Evolutionary conservation across 495 filamentous ascomycete species (phyloP).

Genomic region (Stereocaulon alpinum): DNA sequence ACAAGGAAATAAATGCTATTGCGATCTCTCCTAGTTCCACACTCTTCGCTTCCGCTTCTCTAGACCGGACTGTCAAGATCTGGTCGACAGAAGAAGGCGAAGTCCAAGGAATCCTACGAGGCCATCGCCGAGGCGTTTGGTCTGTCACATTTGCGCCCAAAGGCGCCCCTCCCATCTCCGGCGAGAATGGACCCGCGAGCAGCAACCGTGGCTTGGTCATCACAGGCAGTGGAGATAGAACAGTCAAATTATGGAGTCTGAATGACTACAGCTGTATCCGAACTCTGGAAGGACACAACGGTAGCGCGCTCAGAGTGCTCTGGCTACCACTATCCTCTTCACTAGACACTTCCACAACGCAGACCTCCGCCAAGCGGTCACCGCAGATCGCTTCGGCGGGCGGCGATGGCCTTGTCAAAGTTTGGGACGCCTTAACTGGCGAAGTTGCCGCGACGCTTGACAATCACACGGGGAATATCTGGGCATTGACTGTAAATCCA

Average conservation of each 20-base stretch:
- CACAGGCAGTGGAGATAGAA: constrained; percentile 90
- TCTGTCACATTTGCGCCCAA: constrained; percentile 78
- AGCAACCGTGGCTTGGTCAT: constrained; percentile 61
- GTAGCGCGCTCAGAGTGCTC: constrained; percentile 84
- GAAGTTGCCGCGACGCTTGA: constrained; percentile 82
- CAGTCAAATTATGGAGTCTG: constrained; percentile 89
- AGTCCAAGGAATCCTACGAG: constrained; percentile 75
- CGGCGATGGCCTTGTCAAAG: constrained; percentile 91
- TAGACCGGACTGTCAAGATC: constrained; percentile 94
- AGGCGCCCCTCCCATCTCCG: constrained; percentile 60
- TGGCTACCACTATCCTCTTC: constrained; percentile 60
- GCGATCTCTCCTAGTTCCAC: constrained; percentile 58
- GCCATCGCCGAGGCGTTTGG: constrained; percentile 92
- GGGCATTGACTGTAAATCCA: constrained; percentile 70
- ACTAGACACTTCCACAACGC: constrained; percentile 21
- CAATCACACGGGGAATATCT: constrained; percentile 90
- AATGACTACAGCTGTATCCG: constrained; percentile 85
- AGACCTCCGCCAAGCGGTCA: constrained; percentile 29
- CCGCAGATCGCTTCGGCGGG: constrained; percentile 73
- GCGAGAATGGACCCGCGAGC: constrained; percentile 52
- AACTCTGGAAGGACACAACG: constrained; percentile 92
- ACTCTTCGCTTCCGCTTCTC: constrained; percentile 88
- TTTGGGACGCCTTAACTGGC: constrained; percentile 77
- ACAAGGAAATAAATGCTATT: constrained; percentile 97
- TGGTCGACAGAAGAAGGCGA: constrained; percentile 87